These are phyloP conservation scores for Gillenia trifoliata DNA, from an alignment of 306 rosid genomes.

Conservation along the genomic window DNA sequence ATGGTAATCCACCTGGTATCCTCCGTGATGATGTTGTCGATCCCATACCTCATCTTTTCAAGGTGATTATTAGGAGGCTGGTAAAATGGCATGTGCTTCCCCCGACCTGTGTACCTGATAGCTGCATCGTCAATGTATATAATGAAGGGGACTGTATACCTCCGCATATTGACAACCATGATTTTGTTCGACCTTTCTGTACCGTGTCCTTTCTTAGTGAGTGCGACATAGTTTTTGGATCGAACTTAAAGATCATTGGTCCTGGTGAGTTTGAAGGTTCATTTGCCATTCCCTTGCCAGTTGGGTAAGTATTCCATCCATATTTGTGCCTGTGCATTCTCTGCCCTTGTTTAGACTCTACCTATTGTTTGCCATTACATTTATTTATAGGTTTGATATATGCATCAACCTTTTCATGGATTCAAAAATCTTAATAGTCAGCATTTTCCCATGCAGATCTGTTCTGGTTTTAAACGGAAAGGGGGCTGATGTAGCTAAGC, in stretches of 20 bases:
- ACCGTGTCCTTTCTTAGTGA: slow-evolving; percentile 94
- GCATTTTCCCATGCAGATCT: slow-evolving; percentile 53
- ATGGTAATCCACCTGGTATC: slow-evolving; percentile 91
- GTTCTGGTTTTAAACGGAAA: slow-evolving; percentile 90
- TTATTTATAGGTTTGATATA: slow-evolving; percentile 3
- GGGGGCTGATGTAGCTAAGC: slow-evolving; percentile 94
- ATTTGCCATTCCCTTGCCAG: slow-evolving; percentile 56
- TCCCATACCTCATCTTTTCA: slow-evolving; percentile 81
- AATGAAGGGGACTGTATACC: slow-evolving; percentile 97
- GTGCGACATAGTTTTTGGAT: slow-evolving; percentile 77
- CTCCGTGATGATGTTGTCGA: slow-evolving; percentile 52
- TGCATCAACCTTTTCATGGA: slow-evolving; percentile 7
- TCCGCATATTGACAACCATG: slow-evolving; percentile 94
- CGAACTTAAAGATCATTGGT: slow-evolving; percentile 52
- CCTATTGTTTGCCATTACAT: slow-evolving; percentile 7
- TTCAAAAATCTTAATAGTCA: slow-evolving; percentile 16
- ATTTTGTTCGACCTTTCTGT: slow-evolving; percentile 93
- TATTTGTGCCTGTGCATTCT: slow-evolving; percentile 1
- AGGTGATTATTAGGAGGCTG: slow-evolving; percentile 86
- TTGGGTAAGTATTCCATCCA: slow-evolving; percentile 58
- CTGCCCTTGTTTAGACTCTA: slow-evolving; percentile 1
- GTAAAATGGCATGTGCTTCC: slow-evolving; percentile 92
- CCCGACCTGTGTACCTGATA: slow-evolving; percentile 83
- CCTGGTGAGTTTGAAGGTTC: slow-evolving; percentile 78
- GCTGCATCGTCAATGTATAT: slow-evolving; percentile 92